Percentiles rank a stretch among this genome's conserved stretches.
phyloP scores from a whole-genome alignment of 116 monocot genomes.

The Iris pallida region DNA sequence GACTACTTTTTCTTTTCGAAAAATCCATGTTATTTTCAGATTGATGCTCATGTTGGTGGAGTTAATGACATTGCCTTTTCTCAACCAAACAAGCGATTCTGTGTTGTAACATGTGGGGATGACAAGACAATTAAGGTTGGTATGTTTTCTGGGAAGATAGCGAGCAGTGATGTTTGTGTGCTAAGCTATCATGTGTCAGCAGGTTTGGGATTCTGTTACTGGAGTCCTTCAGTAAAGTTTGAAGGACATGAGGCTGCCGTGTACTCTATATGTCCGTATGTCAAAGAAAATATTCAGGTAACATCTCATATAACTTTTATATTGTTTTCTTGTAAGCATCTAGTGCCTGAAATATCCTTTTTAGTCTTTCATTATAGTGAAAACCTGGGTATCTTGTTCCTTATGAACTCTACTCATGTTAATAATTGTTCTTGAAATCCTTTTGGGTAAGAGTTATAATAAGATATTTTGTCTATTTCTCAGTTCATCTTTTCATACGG shows the following conservation, averaged over 20 bases:
- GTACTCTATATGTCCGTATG: constrained; percentile 68
- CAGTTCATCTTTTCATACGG: constrained; percentile 30
- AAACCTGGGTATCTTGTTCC: neutral
- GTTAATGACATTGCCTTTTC: constrained; percentile 94
- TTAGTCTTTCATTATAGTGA: neutral
- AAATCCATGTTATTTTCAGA: constrained; percentile 27
- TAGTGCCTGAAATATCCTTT: too few species aligned
- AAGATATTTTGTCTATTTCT: neutral
- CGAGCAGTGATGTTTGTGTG: constrained; percentile 7
- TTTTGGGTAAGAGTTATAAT: neutral
- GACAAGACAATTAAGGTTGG: constrained; percentile 78
- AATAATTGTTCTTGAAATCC: constrained; percentile 1
- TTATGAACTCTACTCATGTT: neutral
- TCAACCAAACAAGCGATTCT: constrained; percentile 55
- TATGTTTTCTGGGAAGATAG: neutral
- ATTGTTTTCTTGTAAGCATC: neutral
- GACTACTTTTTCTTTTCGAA: neutral
- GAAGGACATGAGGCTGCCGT: constrained; percentile 86
- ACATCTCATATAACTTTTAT: constrained; percentile 11
- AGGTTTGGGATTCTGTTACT: constrained; percentile 69
- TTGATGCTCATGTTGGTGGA: constrained; percentile 79
- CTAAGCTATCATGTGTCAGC: constrained; percentile 2
- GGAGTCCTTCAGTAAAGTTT: constrained; percentile 30
- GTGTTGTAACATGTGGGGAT: constrained; percentile 86
- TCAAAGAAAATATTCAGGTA: constrained; percentile 80